Base-by-base conservation (phyloP, 1,284 basidiomycete species). In the Paramarasmius palmivorus region DNA sequence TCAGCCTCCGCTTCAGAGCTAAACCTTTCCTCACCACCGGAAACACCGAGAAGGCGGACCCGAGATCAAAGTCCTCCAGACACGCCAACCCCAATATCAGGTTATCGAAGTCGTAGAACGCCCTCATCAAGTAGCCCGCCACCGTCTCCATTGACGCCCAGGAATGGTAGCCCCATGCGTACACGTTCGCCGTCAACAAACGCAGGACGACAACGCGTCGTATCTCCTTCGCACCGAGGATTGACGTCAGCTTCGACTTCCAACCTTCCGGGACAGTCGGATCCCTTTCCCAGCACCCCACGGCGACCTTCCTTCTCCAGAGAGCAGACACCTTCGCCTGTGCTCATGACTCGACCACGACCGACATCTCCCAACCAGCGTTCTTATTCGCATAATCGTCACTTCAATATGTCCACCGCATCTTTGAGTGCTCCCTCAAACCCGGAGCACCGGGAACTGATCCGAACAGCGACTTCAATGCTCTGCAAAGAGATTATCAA, bases 401-500 rank as follows among this genome's bases (percentile, higher is more conserved):
- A 78, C 59, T 71, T 75, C 63, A 87, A 81, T 61, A 70, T 78
- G 10, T 86, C 84, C 10, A 71, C 77, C 6, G 70, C 77, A 0
- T 86, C 84, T 0, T 67, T 86, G 23, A 68, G 71, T 3, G 60
- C 66, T 4, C 63, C 70, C 22, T 65, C 73, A 9, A 82, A 79
- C 61, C 74, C 78, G 2, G 79, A 84, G 60, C 74, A 82, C 55
- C 79, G 88, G 35, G 87, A 87, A 53, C 69, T 81, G 14, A 78
- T 90, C 49, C 79, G 88, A 34, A 71, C 72, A 0, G 87, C 88
- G 3, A 77, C 77, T 6, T 75, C 79, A 1, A 66, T 86, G 63
- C 66, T 90, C 34, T 86, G 86, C 68, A 83, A 77, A 59, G 84
- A 88, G 62, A 73, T 86, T 64, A 66, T 80, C 49, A 79, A 79